Base-by-base conservation (phyloP, 1,139 yeast genomes). In the Lodderomyces pseudojiufengensis region DNA sequence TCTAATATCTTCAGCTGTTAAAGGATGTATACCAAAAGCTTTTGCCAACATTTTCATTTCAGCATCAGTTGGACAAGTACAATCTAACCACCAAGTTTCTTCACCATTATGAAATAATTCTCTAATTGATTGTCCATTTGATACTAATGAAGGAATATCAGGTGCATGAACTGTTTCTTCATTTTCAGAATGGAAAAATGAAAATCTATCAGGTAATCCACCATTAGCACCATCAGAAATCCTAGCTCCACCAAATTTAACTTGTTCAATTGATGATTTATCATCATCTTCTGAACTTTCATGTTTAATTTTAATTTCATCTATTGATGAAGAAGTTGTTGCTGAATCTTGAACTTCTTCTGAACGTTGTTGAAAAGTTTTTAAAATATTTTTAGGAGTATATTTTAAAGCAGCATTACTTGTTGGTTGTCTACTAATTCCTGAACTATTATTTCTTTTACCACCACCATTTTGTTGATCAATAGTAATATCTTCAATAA, bases 161-260 rank as follows among this genome's bases (percentile, higher is more conserved):
- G 95, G 82, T 1, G 95, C 84, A 60, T 90, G 97, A 12, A 85
- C 73, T 0, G 97, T 92, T 51, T 84, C 95, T 41, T 87, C 96
- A 8, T 80, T 66, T 40, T 83, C 87, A 0, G 94, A 77, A 29
- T 81, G 78, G 57, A 87, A 90, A 55, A 86, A 86, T 24, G 94
- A 78, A 59, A 84, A 90, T 39, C 97, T 65, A 48, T 84, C 90
- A 12, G 88, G 87, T 76, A 5, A 80, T 31, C 4, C 7, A n/a
- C 41, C 41, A 24, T 27, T 33, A 12, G 28, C 32, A 15, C 43
- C 47, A 33, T 40, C 43, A 4, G 41, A 38, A 18, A 42, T 33
- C 26, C 41, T 32, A 6, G 45, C 43, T 3, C 45, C 45, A 15
- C 45, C 41, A 20, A 32, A 32, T 22, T 33, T 55, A 90, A 67